Evolutionary conservation across 208 protist species (phyloP), one percentile per base, ranked within the genome.

Genomic region (Trypanosoma melophagium): DNA sequence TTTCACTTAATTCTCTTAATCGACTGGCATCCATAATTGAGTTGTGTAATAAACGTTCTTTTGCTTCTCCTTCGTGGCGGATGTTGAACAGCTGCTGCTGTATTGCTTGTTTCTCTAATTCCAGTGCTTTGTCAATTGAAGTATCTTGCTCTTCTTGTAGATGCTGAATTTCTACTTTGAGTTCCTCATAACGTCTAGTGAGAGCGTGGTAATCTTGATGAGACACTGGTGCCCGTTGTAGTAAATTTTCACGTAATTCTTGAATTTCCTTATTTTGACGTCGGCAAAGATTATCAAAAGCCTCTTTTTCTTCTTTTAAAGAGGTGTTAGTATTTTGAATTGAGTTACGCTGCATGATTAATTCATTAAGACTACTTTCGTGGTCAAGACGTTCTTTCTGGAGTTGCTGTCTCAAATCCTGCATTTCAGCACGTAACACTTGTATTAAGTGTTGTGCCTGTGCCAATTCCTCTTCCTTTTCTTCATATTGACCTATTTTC

Each of bases 401-500:
- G 44, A 76, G 50, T 45, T 64, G 61, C 5, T 69, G 7, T 44
- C 22, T 7, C 19, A 76, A 38, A 54, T 69, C 64, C 21, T 68
- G 44, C 13, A 76, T 22, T 25, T 70, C 70, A 28, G 28, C 40
- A 44, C 31, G 14, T 41, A 63, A 10, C 2, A 69, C 50, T 25
- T 65, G 2, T n/a, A 70, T 59, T 40, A 57, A 17, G 12, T 55
- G 3, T 53, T 49, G 9, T 40, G 61, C 9, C 22, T 65, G 40
- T 19, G 22, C 28, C 38, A 71, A 14, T 61, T 54, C 35, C 10
- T 40, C 3, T 31, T 68, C 16, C n/a, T 68, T 49, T 7, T 57
- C 44, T 41, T 52, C 60, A 52, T 38, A 53, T 8, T 58, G 38
- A 41, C 44, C n/a, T 14, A 53, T 22, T 51, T 13, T 35, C 49